Evolutionary conservation across 208 protist species (phyloP), one percentile per base, ranked within the genome.

Genomic region (Acanthamoeba sp.): DNA sequence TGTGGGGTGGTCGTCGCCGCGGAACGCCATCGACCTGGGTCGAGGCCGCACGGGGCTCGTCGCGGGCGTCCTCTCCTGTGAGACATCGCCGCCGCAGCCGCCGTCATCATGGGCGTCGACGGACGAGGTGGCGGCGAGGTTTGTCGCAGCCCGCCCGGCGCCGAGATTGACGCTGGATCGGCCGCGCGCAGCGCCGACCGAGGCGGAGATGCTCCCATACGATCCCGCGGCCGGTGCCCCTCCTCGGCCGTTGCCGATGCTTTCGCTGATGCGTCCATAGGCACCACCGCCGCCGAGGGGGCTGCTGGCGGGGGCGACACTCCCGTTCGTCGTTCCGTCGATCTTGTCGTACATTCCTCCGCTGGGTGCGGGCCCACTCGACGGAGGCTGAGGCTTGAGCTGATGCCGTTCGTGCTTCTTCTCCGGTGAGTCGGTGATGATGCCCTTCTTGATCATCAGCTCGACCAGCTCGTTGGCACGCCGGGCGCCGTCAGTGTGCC

Each of bases 361-460:
- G 66, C 66, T 76, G 18, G 18, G 40, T 22, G 55, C 55, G 55
- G 24, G 55, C 55, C n/a, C n/a, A n/a, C n/a, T n/a, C n/a, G n/a
- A n/a, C n/a, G n/a, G n/a, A n/a, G n/a, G n/a, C n/a, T n/a, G n/a
- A n/a, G n/a, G n/a, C n/a, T n/a, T n/a, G n/a, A n/a, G n/a, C n/a
- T n/a, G n/a, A n/a, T n/a, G n/a, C n/a, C n/a, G n/a, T n/a, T 62
- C 20, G 6, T 27, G 55, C 55, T 62, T 62, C 55, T 62, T 62
- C 55, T 73, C 64, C 7, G 69, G 36, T 6, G 69, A 80, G 7
- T 80, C 69, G 69, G 69, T 32, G 64, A 73, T 32, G 64, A 73
- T 24, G 64, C 64, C 64, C 29, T 73, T 73, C 32, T 73, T 73
- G 64, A 73, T 73, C 64, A 73, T 32, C n/a, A 73, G 29, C 64